Conservation (phyloP, 2,329 filamentous ascomycete genomes). For the Alternaria novae-zelandiae region DNA sequence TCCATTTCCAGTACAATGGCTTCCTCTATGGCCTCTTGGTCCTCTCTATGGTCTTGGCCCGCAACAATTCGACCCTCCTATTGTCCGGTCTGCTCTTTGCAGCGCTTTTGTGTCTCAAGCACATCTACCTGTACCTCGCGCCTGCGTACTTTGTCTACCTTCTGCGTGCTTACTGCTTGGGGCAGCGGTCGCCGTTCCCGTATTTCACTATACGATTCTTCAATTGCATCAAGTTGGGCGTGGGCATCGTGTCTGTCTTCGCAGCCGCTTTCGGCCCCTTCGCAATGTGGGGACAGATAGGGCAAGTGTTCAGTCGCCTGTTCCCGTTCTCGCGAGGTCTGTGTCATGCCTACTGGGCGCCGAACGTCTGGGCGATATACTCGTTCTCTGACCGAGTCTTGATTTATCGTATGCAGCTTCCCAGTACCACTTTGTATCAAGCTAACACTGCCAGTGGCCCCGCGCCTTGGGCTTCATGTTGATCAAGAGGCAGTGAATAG, state of each 20-base stretch:
- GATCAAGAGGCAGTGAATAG: conserved; percentile 79
- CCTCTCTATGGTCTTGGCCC: conserved; percentile 82
- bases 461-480: conserved; percentile 76
- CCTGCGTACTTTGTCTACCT: conserved; percentile 96
- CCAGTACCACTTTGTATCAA: neutral
- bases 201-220: conserved; percentile 69
- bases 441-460: conserved; percentile 67
- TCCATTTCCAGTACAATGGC: conserved; percentile 99
- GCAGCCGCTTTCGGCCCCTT: conserved; percentile 90
- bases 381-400: conserved; percentile 86
- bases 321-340: conserved; percentile 94
- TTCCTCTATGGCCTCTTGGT: conserved; percentile 92
- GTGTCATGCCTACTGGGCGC: conserved; percentile 98
- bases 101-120: conserved; percentile 87
- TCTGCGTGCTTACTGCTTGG: conserved; percentile 86
- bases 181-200: conserved; percentile 75
- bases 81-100: conserved; percentile 85
- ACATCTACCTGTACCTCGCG: conserved; percentile 96
- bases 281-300: conserved; percentile 77
- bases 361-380: conserved; percentile 96
- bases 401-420: conserved; percentile 71
- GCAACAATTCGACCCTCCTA: conserved; percentile 75
- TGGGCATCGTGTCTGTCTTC: conserved; percentile 74
- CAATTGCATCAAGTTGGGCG: conserved; percentile 84
- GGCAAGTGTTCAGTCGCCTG: conserved; percentile 80